Percentiles rank a stretch among this genome's conserved stretches.
phyloP scores from a whole-genome alignment of 164 flowering plant genomes.

The Pachysandra terminalis region DNA sequence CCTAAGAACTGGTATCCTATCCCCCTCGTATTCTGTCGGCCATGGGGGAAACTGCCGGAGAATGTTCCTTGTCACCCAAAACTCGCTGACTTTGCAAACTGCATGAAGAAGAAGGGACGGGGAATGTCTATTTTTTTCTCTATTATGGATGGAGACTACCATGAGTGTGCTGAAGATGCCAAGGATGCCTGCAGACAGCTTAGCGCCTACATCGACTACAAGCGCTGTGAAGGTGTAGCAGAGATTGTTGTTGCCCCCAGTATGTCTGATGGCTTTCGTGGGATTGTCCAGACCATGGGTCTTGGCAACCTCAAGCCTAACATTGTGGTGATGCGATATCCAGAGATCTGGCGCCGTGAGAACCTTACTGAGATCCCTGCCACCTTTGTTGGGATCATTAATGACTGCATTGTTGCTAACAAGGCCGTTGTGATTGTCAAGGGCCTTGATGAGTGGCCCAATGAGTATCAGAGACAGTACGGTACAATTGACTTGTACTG shows the following conservation, averaged over 20 bases:
- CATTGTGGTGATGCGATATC: conserved; percentile 96
- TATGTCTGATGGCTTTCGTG: conserved; percentile 94
- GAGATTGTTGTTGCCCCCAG: conserved; percentile 97
- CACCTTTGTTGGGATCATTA: conserved; percentile 90
- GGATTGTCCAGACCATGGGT: conserved; percentile 98
- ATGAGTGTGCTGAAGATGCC: conserved; percentile 91
- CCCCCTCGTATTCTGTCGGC: conserved; percentile 93
- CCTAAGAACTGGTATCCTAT: conserved; percentile 99
- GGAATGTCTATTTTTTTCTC: conserved; percentile 98
- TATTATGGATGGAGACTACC: conserved; percentile 93
- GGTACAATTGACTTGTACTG: conserved; percentile 96
- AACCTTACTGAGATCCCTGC: conserved; percentile 85
- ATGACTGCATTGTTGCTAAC: conserved; percentile 94
- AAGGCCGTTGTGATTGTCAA: conserved; percentile 98
- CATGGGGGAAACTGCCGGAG: conserved; percentile 99
- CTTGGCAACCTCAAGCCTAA: conserved; percentile 98
- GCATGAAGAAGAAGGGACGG: conserved; percentile 98
- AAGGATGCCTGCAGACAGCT: conserved; percentile 79
- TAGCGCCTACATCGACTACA: conserved; percentile 84
- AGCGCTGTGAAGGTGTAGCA: conserved; percentile 96
- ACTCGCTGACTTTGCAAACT: conserved; percentile 97
- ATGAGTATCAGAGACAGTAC: conserved; percentile 87
- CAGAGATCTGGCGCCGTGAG: conserved; percentile 98
- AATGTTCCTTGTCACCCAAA: conserved; percentile 99
- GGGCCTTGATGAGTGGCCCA: conserved; percentile 99